Evolutionary conservation across 371 early-diverging fungal species (phyloP), one percentile per base, ranked within the genome.

Genomic region (Funneliformis caledonium): DNA sequence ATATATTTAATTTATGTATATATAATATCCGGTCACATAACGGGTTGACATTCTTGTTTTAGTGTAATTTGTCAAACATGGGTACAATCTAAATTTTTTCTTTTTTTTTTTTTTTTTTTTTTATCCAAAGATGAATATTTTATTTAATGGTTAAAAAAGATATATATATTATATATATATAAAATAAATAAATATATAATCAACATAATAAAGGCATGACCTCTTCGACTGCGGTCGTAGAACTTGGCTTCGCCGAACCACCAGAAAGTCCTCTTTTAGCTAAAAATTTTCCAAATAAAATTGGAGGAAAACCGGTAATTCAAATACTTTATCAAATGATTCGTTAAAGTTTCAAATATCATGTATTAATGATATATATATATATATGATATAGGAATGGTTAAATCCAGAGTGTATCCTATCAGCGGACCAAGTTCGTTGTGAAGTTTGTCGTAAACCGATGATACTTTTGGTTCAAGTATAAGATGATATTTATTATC

Each of bases 381-480:
- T 26, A 26, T 26, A 26, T 26, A 26, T 26, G 26, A 26, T 26
- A 26, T 26, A 95, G 95, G 85, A 92, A 47, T 97, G 97, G 97
- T 87, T 98, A 70, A 91, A 96, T 83, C 96, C 95, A 2, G 88
- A 88, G 37, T 84, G 89, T 33, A 88, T 94, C 31, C 85, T 96
- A 45, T 77, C 86, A 31, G 88, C 86, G 1, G 92, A 93, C 59
- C 72, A 87, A 33, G 91, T 91, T 11, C 84, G 84, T 16, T 98
- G 98, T 86, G 91, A 91, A 45, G 89, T 90, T n/a, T 98, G 98
- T 85, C 82, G 85, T 16, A 89, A 91, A 56, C 92, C 94, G 11
- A 93, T 97, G 96, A 83, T 85, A 9, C 86, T 97, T 77, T 89
- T 98, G 78, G 72, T 96, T 72, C 98, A 98, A 91, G 96, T 95